These are phyloP conservation scores for Inga laurina DNA, from an alignment of 306 rosid genomes.

Conservation along the genomic window DNA sequence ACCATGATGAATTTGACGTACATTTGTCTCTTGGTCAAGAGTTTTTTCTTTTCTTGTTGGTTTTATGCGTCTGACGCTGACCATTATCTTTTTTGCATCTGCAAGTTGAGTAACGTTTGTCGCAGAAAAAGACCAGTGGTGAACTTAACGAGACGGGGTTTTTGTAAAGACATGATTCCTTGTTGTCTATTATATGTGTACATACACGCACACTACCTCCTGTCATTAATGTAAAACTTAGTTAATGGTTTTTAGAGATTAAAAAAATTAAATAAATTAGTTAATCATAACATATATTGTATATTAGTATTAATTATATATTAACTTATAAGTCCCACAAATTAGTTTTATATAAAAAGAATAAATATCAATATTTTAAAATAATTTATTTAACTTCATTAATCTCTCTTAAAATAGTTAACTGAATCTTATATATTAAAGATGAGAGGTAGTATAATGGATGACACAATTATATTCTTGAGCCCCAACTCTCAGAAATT, in stretches of 20 bases:
- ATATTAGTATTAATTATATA: too few relatives aligned
- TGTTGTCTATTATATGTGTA: neutral
- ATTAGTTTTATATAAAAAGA: too few relatives aligned
- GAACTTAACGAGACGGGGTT: neutral
- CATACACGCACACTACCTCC: neutral
- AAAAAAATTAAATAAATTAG: too few relatives aligned
- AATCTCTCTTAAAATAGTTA: too few relatives aligned
- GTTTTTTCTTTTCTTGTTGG: neutral
- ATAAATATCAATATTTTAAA: too few relatives aligned
- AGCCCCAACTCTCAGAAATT: neutral
- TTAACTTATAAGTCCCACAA: too few relatives aligned
- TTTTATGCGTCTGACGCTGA: neutral
- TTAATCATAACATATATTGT: too few relatives aligned
- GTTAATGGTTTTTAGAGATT: too few relatives aligned
- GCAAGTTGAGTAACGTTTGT: neutral
- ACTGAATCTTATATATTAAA: too few relatives aligned
- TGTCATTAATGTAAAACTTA: too few relatives aligned
- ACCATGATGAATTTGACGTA: constrained; percentile 28
- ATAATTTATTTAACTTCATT: too few relatives aligned
- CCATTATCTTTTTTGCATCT: constrained; percentile 9
- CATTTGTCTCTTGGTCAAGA: constrained; percentile 30
- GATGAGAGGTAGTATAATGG: neutral
- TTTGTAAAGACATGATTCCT: neutral
- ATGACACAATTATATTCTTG: neutral
- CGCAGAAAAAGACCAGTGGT: constrained; percentile 21